Percentiles rank a stretch among this genome's conserved stretches.
phyloP scores from a whole-genome alignment of 805 yeast genomes.

The Kodamaea kakaduensis region DNA sequence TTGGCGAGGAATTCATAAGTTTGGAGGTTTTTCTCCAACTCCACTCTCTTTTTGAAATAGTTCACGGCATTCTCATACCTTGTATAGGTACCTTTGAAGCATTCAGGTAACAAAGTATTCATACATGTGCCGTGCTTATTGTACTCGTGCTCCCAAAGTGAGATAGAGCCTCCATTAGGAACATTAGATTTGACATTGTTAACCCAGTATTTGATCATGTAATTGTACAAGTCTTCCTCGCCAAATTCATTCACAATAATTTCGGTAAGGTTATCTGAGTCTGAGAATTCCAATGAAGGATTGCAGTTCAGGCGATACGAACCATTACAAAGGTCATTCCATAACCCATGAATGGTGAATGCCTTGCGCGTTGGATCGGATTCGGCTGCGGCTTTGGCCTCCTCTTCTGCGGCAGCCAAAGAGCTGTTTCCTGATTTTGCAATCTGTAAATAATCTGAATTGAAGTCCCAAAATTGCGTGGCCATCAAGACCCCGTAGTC shows the following conservation, averaged over 20 bases:
- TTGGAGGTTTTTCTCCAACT: conserved; percentile 27
- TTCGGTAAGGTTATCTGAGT: conserved; percentile 23
- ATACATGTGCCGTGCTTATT: conserved; percentile 45
- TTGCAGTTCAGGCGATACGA: conserved; percentile 36
- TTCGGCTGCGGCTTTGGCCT: conserved; percentile 7
- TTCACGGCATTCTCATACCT: conserved; percentile 28
- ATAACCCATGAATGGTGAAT: conserved; percentile 43
- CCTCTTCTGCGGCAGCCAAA: conserved; percentile 5
- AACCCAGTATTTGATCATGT: conserved; percentile 30
- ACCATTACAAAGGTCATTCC: conserved; percentile 44
- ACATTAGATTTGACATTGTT: conserved; percentile 16
- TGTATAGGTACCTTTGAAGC: conserved; percentile 31
- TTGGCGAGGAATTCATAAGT: conserved; percentile 33
- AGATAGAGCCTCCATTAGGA: conserved; percentile 25
- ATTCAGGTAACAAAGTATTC: conserved; percentile 32
- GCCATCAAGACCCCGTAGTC: conserved; percentile 36
- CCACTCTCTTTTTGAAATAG: conserved; percentile 26
- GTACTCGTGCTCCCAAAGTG: conserved; percentile 41
- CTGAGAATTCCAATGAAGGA: conserved; percentile 25
- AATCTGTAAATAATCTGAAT: conserved; percentile 15
- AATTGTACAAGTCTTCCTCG: conserved; percentile 23
- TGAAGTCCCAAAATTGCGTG: conserved; percentile 42
- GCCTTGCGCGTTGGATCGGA: conserved; percentile 20
- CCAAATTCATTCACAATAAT: conserved; percentile 24
- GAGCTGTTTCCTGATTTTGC: conserved; percentile 15